These are phyloP conservation scores for Curvularia eragrostidis DNA, from an alignment of 2,329 filamentous ascomycete genomes.

Conservation along the genomic window DNA sequence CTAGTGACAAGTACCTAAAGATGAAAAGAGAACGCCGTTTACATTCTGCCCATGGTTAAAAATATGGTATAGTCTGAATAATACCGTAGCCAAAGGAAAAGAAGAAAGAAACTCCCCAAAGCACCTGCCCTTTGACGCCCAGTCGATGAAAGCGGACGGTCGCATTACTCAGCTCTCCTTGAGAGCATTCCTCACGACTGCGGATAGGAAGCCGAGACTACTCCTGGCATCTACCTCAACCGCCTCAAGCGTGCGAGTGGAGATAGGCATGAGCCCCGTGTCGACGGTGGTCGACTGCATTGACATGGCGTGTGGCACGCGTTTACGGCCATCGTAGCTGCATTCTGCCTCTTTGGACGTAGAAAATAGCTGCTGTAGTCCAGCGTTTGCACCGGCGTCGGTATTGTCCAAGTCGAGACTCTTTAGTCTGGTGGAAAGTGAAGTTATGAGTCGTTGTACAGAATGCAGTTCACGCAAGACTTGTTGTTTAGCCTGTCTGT, in stretches of 20 bases:
- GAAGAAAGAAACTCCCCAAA: background rate
- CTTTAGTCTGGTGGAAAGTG: constrained; percentile 7
- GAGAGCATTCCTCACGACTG: constrained; percentile 6
- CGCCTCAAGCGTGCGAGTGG: constrained; percentile 4
- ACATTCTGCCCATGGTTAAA: background rate
- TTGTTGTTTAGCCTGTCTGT: constrained; percentile 11
- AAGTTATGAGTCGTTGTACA: constrained; percentile 12
- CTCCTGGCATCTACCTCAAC: constrained; percentile 5
- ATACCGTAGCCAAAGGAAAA: background rate
- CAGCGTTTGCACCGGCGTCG: background rate
- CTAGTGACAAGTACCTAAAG: background rate
- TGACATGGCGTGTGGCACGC: background rate
- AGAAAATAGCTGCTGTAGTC: background rate
- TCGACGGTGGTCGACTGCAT: background rate
- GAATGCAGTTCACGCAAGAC: constrained; percentile 13
- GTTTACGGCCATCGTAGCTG: background rate
- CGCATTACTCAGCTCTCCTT: constrained; percentile 1
- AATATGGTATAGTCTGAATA: background rate
- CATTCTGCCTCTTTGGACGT: background rate
- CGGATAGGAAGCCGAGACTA: constrained; percentile 8
- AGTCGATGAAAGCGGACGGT: background rate
- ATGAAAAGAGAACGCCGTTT: background rate
- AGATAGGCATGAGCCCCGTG: constrained; percentile 1
- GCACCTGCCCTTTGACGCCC: background rate
- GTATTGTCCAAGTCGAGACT: background rate